phyloP scores from a whole-genome alignment of 352 stramenopile species.

The Phytopythium vexans region DNA sequence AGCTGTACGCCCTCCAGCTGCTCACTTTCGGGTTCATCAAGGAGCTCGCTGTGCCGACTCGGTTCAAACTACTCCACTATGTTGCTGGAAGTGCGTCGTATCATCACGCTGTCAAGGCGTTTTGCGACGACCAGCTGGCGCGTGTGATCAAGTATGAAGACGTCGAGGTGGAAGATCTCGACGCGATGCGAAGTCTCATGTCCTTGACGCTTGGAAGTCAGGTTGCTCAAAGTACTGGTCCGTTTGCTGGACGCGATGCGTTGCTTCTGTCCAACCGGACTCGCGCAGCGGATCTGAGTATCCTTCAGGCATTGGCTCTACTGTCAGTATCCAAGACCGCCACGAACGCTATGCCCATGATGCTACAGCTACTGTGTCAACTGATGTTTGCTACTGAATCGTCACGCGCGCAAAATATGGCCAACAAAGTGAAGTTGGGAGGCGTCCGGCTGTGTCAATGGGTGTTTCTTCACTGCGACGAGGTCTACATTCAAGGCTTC shows the following conservation, averaged over 20 bases:
- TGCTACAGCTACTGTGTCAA: slow-evolving; percentile 73
- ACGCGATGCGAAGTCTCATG: slow-evolving; percentile 36
- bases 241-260: slow-evolving; percentile 34
- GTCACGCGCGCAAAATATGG: slow-evolving; percentile 40
- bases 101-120: slow-evolving; percentile 65
- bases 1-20: slow-evolving; percentile 58
- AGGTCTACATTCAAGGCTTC: slow-evolving; percentile 36
- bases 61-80: slow-evolving; percentile 46
- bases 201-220: slow-evolving; percentile 62
- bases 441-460: slow-evolving; percentile 57
- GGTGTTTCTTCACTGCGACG: slow-evolving; percentile 49
- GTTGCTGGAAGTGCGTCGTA: slow-evolving; percentile 54
- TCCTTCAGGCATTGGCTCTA: slow-evolving; percentile 48
- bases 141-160: slow-evolving; percentile 62
- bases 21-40: slow-evolving; percentile 63
- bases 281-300: slow-evolving; percentile 51
- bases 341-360: slow-evolving; percentile 52
- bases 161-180: slow-evolving; percentile 36
- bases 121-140: slow-evolving; percentile 63
- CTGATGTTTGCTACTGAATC: slow-evolving; percentile 68
- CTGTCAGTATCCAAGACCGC: slow-evolving; percentile 49
- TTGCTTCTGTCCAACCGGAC: slow-evolving; percentile 44
- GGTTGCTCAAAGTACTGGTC: slow-evolving; percentile 30
- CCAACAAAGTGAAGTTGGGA: slow-evolving; percentile 60
- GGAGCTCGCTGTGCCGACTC: slow-evolving; percentile 32